Evolutionary conservation across 768 basidiomycete genomes (phyloP).

Genomic region (Lentinula boryana): DNA sequence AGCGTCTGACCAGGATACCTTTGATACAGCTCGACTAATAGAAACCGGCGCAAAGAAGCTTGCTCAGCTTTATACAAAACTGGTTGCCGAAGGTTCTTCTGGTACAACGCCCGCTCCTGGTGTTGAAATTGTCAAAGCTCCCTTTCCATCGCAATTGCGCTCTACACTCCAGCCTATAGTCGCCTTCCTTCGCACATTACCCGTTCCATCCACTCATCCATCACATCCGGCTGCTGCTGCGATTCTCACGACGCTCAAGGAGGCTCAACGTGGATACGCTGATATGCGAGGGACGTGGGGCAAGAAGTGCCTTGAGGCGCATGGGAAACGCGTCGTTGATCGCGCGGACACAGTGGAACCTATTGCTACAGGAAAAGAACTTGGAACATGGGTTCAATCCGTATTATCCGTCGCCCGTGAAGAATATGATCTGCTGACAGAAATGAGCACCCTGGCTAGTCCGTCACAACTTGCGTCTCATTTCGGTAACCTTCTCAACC

Average conservation of each 20-base stretch:
- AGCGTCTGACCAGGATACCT: slow-evolving; percentile 46
- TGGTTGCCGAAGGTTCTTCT: slow-evolving; percentile 82
- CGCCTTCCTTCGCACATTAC: slow-evolving; percentile 62
- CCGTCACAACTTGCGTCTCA: slow-evolving; percentile 48
- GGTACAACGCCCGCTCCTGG: slow-evolving; percentile 61
- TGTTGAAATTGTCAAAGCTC: slow-evolving; percentile 44
- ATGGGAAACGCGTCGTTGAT: slow-evolving; percentile 64
- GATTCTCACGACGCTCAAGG: slow-evolving; percentile 61
- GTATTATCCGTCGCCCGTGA: slow-evolving; percentile 63
- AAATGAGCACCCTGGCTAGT: slow-evolving; percentile 56
- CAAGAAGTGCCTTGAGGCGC: slow-evolving; percentile 66
- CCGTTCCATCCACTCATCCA: slow-evolving; percentile 74
- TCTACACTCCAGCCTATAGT: slow-evolving; percentile 59
- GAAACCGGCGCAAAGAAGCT: slow-evolving; percentile 84
- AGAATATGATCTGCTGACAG: slow-evolving; percentile 60
- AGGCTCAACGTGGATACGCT: slow-evolving; percentile 77
- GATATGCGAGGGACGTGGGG: slow-evolving; percentile 84
- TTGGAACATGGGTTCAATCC: slow-evolving; percentile 65
- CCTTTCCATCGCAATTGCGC: slow-evolving; percentile 51
- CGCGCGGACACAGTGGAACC: slow-evolving; percentile 66
- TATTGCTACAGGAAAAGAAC: slow-evolving; percentile 60
- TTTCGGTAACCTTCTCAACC: slow-evolving; percentile 55
- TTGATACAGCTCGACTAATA: slow-evolving; percentile 64
- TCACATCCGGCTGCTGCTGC: slow-evolving; percentile 70
- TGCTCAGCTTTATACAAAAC: slow-evolving; percentile 76